Conservation (phyloP, 2,329 filamentous ascomycete genomes). For the Anthostomella pinea region DNA sequence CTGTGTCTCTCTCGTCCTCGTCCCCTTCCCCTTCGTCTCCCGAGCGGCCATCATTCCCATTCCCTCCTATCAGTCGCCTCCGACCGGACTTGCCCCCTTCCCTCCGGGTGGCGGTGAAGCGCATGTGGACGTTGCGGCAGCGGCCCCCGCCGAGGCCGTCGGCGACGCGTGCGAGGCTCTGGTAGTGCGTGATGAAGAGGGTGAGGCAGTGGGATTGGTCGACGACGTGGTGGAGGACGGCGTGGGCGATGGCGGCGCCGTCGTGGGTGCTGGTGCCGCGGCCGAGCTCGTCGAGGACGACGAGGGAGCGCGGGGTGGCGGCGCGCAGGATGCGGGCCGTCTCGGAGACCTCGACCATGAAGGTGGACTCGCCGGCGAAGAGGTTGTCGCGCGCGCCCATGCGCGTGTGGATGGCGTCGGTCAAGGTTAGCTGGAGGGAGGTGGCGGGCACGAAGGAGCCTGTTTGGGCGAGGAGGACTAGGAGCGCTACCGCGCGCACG, state of each 20-base stretch:
- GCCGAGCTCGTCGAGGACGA: conserved; percentile 93
- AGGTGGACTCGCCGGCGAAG: conserved; percentile 89
- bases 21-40: conserved; percentile 28
- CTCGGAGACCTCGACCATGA: conserved; percentile 96
- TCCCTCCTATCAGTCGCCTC: conserved; percentile 3
- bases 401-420: conserved; percentile 90
- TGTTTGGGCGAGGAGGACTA: conserved; percentile 90
- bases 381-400: conserved; percentile 97
- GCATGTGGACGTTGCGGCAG: conserved; percentile 92
- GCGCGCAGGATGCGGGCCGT: conserved; percentile 87
- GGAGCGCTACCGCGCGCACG: conserved; percentile 86
- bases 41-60: conserved; percentile 16
- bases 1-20: conserved; percentile 36
- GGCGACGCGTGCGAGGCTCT: conserved; percentile 71
- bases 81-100: not conserved
- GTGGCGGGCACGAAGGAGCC: conserved; percentile 89
- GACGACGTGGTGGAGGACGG: conserved; percentile 83
- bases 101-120: conserved; percentile 56
- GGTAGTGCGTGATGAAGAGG: conserved; percentile 97
- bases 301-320: conserved; percentile 77
- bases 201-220: conserved; percentile 72
- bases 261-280: conserved; percentile 93
- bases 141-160: conserved; percentile 59
- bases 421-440: conserved; percentile 70
- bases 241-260: conserved; percentile 91